Base-by-base conservation (phyloP, 1,139 yeast genomes). In the Kodamaea suecica region DNA sequence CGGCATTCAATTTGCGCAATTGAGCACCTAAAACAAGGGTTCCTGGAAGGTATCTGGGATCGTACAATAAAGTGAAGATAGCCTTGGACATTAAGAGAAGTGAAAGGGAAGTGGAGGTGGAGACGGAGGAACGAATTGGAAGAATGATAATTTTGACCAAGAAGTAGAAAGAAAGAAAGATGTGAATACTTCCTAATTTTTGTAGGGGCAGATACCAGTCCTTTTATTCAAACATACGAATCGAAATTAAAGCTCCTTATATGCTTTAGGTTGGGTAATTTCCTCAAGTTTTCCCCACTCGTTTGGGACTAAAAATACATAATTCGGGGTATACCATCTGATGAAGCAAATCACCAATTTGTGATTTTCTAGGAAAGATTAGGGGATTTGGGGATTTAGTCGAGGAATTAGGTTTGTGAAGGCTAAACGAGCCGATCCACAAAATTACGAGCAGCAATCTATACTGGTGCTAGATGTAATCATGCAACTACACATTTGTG, bases 21-120 rank as follows among this genome's bases (percentile, higher is more conserved):
- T 52, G 43, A n/a, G 58, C 45, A 5, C 80, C 90, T 30, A 86
- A 59, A 0, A 84, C 80, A 25, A 84, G 61, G 0, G 86, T 82
- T 5, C 96, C 97, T 0, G 94, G 86, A 14, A 86, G 59, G 55
- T 88, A 88, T 23, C 70, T 68, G 27, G 78, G 68, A 34, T 78
- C 73, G 52, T 80, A 80, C 25, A 88, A 62, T 25, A 87, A 66
- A 1, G 95, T 80, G 31, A 78, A 79, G 47, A 79, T 71, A 12
- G 88, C 95, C 13, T n/a, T 6, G 12, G 30, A 17, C 30, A 27
- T 27, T n/a, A 23, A 7, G 26, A 23, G n/a, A 23, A n/a, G 11
- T 23, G 26, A 6, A 19, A 19, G 9, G 6, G 26, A 7, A 23
- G n/a, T 23, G 26, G n/a, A 23, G 26, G 23, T 20, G 23, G 23